These are phyloP conservation scores for Afroboletus lepidellus DNA, from an alignment of 1,284 basidiomycete genomes.

Conservation along the genomic window DNA sequence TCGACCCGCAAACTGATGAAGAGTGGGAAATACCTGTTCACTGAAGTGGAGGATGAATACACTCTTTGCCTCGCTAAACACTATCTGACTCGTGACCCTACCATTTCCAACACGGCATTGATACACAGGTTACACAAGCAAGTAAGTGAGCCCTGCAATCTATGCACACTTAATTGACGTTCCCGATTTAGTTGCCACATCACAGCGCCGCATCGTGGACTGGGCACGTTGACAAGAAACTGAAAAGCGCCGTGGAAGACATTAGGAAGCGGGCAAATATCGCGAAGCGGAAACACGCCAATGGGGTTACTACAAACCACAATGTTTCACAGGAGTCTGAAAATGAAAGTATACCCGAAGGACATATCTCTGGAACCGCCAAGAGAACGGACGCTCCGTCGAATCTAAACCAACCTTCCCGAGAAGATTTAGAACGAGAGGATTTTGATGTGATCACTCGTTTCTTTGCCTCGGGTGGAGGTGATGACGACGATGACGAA, in stretches of 20 bases:
- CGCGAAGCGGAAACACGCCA: conserved; percentile 27
- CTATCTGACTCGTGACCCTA: conserved; percentile 40
- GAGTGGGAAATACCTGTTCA: conserved; percentile 41
- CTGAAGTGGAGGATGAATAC: conserved; percentile 47
- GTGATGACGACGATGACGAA: conserved; percentile 44
- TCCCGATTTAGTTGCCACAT: conserved; percentile 42
- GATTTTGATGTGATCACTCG: conserved; percentile 49
- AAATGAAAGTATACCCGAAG: conserved; percentile 2
- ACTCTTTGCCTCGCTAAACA: conserved; percentile 34
- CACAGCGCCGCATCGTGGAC: conserved; percentile 44
- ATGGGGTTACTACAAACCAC: conserved; percentile 1
- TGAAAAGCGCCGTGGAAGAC: conserved; percentile 26
- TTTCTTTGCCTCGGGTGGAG: conserved; percentile 52
- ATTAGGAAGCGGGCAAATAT: conserved; percentile 36
- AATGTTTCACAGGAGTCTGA: background rate
- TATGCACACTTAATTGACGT: background rate
- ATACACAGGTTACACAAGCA: conserved; percentile 37
- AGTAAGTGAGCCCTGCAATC: conserved; percentile 31
- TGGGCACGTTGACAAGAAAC: conserved; percentile 26
- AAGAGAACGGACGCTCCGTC: background rate
- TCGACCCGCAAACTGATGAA: conserved; percentile 25
- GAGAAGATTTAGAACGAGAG: conserved; percentile 22
- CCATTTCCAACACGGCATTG: conserved; percentile 33
- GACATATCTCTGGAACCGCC: background rate
- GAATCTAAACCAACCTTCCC: background rate